A percentile compares a stretch with the other conserved stretches of the same genome.
Conservation (phyloP, 495 filamentous ascomycete genomes). For the Penicillium salamii region DNA sequence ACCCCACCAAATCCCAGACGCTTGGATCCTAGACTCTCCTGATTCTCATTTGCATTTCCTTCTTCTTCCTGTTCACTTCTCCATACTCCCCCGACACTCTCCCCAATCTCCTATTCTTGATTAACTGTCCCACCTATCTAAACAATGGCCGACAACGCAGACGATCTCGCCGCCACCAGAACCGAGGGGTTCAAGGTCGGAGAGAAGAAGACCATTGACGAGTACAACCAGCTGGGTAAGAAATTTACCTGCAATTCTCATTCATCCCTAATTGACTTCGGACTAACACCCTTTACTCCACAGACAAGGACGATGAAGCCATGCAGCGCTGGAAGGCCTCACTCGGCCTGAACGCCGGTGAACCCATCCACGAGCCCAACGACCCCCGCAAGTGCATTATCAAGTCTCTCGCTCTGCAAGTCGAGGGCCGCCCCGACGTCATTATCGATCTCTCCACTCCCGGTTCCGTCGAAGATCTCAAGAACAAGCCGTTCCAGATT, state of each 20-base stretch:
- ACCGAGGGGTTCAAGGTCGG: constrained; percentile 97
- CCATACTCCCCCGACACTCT: not conserved
- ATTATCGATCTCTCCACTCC: constrained; percentile 72
- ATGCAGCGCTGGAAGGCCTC: constrained; percentile 97
- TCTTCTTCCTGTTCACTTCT: not conserved
- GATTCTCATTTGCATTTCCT: not conserved
- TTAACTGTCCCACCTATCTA: constrained; percentile 20
- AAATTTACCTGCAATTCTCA: constrained; percentile 8
- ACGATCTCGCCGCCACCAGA: constrained; percentile 80
- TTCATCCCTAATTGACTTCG: not conserved
- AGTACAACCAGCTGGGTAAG: constrained; percentile 90
- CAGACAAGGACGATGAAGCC: constrained; percentile 77
- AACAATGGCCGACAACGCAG: constrained; percentile 72
- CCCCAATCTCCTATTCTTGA: constrained; percentile 2
- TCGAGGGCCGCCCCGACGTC: constrained; percentile 74
- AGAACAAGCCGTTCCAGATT: constrained; percentile 89
- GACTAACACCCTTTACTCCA: constrained; percentile 5
- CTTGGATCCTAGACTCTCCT: constrained; percentile 5
- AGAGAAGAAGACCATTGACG: constrained; percentile 94
- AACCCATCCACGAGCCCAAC: constrained; percentile 64
- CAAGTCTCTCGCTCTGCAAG: constrained; percentile 78
- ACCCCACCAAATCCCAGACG: constrained; percentile 34
- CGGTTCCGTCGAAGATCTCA: constrained; percentile 66
- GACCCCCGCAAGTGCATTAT: constrained; percentile 87
- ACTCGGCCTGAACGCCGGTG: constrained; percentile 70